phyloP scores from a whole-genome alignment of 768 basidiomycete genomes.

The Brasilioporus rufonigricans region DNA sequence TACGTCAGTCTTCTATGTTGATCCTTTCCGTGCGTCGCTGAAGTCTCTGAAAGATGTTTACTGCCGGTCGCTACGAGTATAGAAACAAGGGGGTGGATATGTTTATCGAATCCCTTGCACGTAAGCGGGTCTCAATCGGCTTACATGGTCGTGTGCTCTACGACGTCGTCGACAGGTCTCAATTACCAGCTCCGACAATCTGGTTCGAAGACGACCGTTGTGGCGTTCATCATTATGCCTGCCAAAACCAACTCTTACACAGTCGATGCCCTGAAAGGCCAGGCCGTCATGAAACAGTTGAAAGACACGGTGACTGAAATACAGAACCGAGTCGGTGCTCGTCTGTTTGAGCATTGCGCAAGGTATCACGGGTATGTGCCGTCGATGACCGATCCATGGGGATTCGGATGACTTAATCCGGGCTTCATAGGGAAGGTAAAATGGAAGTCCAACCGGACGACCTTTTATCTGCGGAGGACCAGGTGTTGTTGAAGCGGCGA shows the following conservation, averaged over 20 bases:
- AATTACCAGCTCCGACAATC: slow-evolving; percentile 61
- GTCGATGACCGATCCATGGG: not conserved
- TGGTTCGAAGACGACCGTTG: slow-evolving; percentile 78
- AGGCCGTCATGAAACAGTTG: slow-evolving; percentile 96
- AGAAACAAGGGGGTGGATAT: slow-evolving; percentile 99
- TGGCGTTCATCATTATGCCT: slow-evolving; percentile 99
- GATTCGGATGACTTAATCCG: not conserved
- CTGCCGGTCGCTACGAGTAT: slow-evolving; percentile 98
- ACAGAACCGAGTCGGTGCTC: slow-evolving; percentile 86
- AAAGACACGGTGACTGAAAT: slow-evolving; percentile 96
- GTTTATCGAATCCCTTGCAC: slow-evolving; percentile 97
- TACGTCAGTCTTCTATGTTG: slow-evolving; percentile 50
- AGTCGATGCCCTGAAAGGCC: slow-evolving; percentile 94
- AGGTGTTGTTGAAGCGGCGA: slow-evolving; percentile 90
- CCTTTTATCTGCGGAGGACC: slow-evolving; percentile 88
- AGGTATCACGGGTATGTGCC: slow-evolving; percentile 79
- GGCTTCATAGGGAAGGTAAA: slow-evolving; percentile 58
- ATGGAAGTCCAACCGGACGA: slow-evolving; percentile 70
- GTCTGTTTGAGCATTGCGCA: slow-evolving; percentile 92
- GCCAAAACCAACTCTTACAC: slow-evolving; percentile 96
- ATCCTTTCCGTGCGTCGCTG: slow-evolving; percentile 3
- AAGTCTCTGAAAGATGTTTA: slow-evolving; percentile 72
- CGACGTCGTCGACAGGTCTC: slow-evolving; percentile 37
- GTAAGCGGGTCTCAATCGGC: slow-evolving; percentile 40
- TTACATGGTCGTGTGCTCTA: not conserved